Evolutionary conservation across 2,329 filamentous ascomycete species (phyloP), one percentile per base, ranked within the genome.

Genomic region (Polychaeton citri): DNA sequence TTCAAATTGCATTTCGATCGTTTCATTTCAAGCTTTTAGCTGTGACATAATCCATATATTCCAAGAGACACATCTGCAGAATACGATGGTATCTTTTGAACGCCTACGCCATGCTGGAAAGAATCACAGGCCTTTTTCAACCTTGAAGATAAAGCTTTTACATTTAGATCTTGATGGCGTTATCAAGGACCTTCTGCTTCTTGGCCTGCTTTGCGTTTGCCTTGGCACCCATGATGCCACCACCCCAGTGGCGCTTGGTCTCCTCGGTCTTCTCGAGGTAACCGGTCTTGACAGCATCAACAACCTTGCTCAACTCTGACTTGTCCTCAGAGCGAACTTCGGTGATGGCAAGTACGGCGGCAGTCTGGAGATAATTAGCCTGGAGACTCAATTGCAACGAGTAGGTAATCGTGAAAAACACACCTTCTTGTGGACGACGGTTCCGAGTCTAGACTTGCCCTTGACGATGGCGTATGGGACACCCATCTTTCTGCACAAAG

Each of bases 401-500:
- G n/a, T 28, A 7, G 5, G 24, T 28, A 28, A 12, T 12, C 7
- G 7, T 28, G 12, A 3, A 7, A 28, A 28, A 28, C 24, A 44
- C 58, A 86, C 81, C 81, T 98, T 98, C 81, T 98, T 95, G 82
- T 98, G 88, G 52, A 98, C 88, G 54, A 98, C 88, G 44, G 90
- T 96, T 55, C 90, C 90, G 58, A 98, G 84, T 71, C 90, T 81
- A 53, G 90, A 90, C 83, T 98, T 98, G 73, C 90, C 90, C 84
- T 98, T 98, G 63, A 98, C 78, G 57, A 98, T 96, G 62, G 87
- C 90, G 67, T 96, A 98, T 49, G 92, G 90, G 55, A 95, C 80
- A 71, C 92, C 92, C 88, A 98, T 98, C 84, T 98, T 98, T 70
- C 88, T 83, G 84, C 90, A 98, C 54, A 98, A 83, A 59, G 90